phyloP scores from a whole-genome alignment of 2,329 filamentous ascomycete species.

The Sordariomycetes sp. region DNA sequence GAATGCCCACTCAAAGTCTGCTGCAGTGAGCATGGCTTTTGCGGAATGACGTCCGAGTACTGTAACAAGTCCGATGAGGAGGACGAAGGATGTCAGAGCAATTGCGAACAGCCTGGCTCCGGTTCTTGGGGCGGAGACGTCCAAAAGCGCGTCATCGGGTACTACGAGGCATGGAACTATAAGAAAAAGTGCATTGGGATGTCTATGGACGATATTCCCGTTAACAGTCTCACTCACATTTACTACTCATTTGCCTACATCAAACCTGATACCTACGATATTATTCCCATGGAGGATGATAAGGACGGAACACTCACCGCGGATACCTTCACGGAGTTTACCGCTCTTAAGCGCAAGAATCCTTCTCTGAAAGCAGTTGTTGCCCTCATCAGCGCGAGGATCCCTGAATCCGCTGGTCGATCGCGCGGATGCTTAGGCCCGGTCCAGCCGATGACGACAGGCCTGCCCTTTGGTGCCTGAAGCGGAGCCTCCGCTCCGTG shows the following conservation, averaged over 20 bases:
- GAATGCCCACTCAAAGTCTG: conserved; percentile 25
- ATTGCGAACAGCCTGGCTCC: conserved; percentile 6
- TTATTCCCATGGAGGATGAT: conserved; percentile 16
- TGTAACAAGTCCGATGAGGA: too few species aligned
- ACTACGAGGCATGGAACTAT: conserved; percentile 10
- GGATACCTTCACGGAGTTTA: conserved; percentile 10
- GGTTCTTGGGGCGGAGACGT: conserved; percentile 6
- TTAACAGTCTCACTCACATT: conserved; percentile 18
- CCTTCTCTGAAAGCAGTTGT: conserved; percentile 16
- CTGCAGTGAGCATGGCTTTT: conserved; percentile 23
- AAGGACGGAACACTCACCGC: neutral
- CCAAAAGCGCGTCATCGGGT: conserved; percentile 16
- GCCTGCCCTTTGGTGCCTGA: neutral
- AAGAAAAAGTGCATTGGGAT: conserved; percentile 10
- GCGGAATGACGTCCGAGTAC: conserved; percentile 18
- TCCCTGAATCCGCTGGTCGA: neutral
- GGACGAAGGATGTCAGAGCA: conserved; percentile 9
- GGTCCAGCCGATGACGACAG: neutral
- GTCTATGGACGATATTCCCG: conserved; percentile 14
- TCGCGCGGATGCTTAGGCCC: neutral
- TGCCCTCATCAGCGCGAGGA: conserved; percentile 4
- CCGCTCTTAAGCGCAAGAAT: conserved; percentile 17
- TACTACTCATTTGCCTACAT: conserved; percentile 24
- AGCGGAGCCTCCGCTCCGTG: neutral
- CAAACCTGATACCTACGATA: conserved; percentile 18